phyloP scores from a whole-genome alignment of 495 filamentous ascomycete genomes.

The Neurospora sp. region DNA sequence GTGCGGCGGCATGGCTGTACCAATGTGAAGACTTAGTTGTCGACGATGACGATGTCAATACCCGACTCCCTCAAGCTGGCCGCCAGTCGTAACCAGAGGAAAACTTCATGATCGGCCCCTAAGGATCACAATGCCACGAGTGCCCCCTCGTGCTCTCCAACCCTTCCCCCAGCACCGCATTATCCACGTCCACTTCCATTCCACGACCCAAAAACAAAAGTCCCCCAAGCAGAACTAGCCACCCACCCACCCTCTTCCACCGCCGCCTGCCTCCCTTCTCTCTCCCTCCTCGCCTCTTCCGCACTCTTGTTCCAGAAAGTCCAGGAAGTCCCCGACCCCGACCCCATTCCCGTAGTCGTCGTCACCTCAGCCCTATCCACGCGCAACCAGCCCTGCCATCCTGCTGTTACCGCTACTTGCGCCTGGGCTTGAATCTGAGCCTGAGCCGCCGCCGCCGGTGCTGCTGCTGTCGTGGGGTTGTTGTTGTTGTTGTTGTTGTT shows the following conservation, averaged over 20 bases:
- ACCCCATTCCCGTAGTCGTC: not conserved
- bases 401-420: slow-evolving; percentile 22
- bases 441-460: no score
- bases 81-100: not conserved
- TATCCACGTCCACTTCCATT: not conserved
- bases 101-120: not conserved
- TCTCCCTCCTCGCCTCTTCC: slow-evolving; percentile 11
- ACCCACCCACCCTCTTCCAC: slow-evolving; percentile 19
- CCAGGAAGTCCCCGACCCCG: no score
- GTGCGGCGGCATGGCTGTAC: not conserved
- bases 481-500: not conserved
- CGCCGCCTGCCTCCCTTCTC: slow-evolving; percentile 9
- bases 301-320: slow-evolving; percentile 9
- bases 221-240: slow-evolving; percentile 18
- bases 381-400: slow-evolving; percentile 39
- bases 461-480: slow-evolving; percentile 1
- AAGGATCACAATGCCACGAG: not conserved
- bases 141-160: not conserved
- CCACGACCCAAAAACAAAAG: slow-evolving; percentile 10
- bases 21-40: not conserved
- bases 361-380: slow-evolving; percentile 32
- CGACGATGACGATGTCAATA: not conserved
- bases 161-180: not conserved
- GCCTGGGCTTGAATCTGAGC: slow-evolving; percentile 4
- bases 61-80: not conserved